Conservation (phyloP, 805 yeast genomes). For the Starmerella sp. region DNA sequence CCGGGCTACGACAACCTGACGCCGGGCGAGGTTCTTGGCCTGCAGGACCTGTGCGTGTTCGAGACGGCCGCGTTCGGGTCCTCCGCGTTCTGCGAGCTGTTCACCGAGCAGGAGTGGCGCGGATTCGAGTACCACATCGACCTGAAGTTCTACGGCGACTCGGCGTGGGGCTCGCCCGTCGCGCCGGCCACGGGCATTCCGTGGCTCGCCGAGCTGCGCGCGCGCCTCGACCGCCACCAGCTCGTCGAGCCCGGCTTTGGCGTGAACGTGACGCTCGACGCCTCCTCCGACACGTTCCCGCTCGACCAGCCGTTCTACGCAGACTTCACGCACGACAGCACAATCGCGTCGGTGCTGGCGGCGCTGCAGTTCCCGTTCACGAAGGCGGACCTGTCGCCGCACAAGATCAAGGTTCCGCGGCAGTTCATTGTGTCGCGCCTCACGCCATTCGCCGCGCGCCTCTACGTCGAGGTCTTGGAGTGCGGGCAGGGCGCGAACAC, state of each 20-base stretch:
- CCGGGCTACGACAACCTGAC: slow-evolving; percentile 43
- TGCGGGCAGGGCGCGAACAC: slow-evolving; percentile 24
- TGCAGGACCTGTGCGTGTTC: slow-evolving; percentile 60
- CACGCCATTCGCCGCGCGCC: slow-evolving; percentile 35
- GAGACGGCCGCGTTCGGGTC: slow-evolving; percentile 60
- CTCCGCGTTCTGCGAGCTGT: slow-evolving; percentile 55
- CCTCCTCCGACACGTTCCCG: slow-evolving; percentile 29
- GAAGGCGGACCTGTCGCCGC: slow-evolving; percentile 37
- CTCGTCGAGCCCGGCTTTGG: slow-evolving; percentile 38
- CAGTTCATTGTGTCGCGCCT: slow-evolving; percentile 32
- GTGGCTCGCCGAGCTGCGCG: slow-evolving; percentile 35
- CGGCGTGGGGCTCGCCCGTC: slow-evolving; percentile 46
- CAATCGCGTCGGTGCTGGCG: slow-evolving; percentile 47
- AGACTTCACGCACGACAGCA: slow-evolving; percentile 67
- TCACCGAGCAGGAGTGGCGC: slow-evolving; percentile 58
- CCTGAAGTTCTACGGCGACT: slow-evolving; percentile 45
- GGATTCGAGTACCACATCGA: slow-evolving; percentile 52
- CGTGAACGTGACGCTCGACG: slow-evolving; percentile 36
- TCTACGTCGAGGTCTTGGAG: slow-evolving; percentile 32
- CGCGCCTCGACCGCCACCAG: slow-evolving; percentile 39
- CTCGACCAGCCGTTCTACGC: slow-evolving; percentile 45
- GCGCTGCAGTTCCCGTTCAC: slow-evolving; percentile 46
- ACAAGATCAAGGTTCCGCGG: slow-evolving; percentile 34
- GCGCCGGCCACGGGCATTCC: slow-evolving; percentile 52
- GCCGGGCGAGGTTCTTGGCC: slow-evolving; percentile 38